A percentile compares a stretch with the other conserved stretches of the same genome.
phyloP scores from a whole-genome alignment of 176 grass and related monocot genomes.

The Avena atlantica region DNA sequence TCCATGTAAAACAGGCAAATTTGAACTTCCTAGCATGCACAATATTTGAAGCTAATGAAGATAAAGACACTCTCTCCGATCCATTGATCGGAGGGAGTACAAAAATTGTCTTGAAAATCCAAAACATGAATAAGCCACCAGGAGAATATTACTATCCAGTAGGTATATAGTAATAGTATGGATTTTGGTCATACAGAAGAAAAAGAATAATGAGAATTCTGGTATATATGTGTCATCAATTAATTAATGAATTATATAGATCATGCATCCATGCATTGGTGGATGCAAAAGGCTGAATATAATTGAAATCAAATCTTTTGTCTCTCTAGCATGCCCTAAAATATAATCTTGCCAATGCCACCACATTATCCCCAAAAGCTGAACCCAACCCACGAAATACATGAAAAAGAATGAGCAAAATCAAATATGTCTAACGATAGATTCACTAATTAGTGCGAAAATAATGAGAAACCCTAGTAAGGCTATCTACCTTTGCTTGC shows the following conservation, averaged over 20 bases:
- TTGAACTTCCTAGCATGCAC: background rate
- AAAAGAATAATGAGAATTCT: background rate
- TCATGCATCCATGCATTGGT: constrained; percentile 33
- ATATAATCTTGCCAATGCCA: constrained; percentile 29
- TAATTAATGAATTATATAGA: background rate
- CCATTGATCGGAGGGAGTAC: too few species aligned
- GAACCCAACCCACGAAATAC: background rate
- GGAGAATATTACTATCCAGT: background rate
- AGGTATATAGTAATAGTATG: background rate
- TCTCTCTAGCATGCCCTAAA: constrained; percentile 8
- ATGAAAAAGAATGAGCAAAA: background rate
- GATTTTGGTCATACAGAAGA: background rate
- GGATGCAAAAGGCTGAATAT: constrained; percentile 32
- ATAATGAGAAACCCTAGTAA: constrained; percentile 46
- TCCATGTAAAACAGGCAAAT: background rate
- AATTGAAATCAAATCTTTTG: constrained; percentile 40
- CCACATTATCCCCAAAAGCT: background rate
- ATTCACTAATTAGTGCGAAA: constrained; percentile 3
- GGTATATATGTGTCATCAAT: constrained; percentile 15
- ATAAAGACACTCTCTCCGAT: too few species aligned
- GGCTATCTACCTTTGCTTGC: constrained; percentile 44
- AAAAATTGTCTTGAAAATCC: background rate
- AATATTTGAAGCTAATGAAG: background rate
- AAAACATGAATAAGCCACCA: background rate
- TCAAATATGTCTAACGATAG: background rate